phyloP scores from a whole-genome alignment of 2,329 filamentous ascomycete species.

The Juglanconis sp. region DNA sequence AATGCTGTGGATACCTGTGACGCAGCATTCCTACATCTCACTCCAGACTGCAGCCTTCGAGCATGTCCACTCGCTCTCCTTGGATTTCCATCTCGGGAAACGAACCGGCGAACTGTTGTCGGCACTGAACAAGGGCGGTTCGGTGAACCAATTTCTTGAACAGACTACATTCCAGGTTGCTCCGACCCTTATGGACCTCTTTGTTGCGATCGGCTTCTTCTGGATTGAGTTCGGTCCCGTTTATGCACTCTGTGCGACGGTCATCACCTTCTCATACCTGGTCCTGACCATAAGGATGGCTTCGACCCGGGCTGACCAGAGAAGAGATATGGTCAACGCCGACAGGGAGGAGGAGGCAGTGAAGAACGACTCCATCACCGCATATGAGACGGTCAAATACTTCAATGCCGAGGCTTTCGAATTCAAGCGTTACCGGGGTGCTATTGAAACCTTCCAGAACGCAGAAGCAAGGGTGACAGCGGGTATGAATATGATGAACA shows the following conservation, averaged over 20 bases:
- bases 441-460: constrained; percentile 67
- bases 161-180: constrained; percentile 94
- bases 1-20: constrained; percentile 91
- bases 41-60: constrained; percentile 94
- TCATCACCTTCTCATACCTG: constrained; percentile 94
- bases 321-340: constrained; percentile 90
- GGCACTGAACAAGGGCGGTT: constrained; percentile 90
- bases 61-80: constrained; percentile 89
- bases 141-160: constrained; percentile 95
- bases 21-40: constrained; percentile 93
- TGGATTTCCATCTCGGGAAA: constrained; percentile 96
- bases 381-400: constrained; percentile 94
- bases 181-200: constrained; percentile 89
- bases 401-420: constrained; percentile 84
- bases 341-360: constrained; percentile 94
- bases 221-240: constrained; percentile 77
- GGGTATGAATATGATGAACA: constrained; percentile 77
- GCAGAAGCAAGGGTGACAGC: constrained; percentile 75
- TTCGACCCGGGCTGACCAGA: constrained; percentile 84
- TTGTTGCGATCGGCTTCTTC: constrained; percentile 81
- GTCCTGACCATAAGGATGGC: constrained; percentile 97
- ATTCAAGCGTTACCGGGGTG: constrained; percentile 67
- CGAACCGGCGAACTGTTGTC: constrained; percentile 95
- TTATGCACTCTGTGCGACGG: constrained; percentile 83
- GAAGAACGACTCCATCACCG: constrained; percentile 97